Evolutionary conservation across 2,329 filamentous ascomycete genomes (phyloP), one percentile per base, ranked within the genome.

Genomic region (Fusarium marasasianum): DNA sequence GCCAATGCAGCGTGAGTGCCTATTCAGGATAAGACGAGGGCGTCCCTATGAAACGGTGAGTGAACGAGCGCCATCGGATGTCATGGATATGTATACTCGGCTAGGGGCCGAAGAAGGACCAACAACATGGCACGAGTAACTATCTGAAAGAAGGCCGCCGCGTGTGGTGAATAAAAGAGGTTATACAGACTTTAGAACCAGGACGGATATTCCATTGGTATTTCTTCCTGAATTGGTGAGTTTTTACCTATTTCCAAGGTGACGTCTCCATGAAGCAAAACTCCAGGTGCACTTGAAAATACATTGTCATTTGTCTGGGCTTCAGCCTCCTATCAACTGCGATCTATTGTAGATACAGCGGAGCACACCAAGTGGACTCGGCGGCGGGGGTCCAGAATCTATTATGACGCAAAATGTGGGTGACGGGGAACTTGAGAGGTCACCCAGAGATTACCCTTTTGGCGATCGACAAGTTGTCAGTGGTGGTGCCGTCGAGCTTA

Each of bases 31-130:
- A 72, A 68, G 63, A 72, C 63, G 47, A 63, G 47, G 64, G 33
- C 64, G 64, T 68, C 66, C 64, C 58, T 35, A 55, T 64, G 68
- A 72, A 72, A 72, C 63, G 70, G 69, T 64, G 58, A 72, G 67
- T 38, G 51, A 67, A 20, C 17, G 58, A 55, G 35, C 59, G 31
- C 60, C 29, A 62, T 64, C 45, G 14, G 45, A 65, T 70, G 67
- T 54, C 66, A 66, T 51, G 56, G 43, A 50, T 70, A 44, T 66
- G 41, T 70, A 47, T 66, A 41, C 31, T 70, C 66, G 66, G 66
- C 45, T 54, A 59, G 31, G 40, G 37, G 57, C 68, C 57, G 69
- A 68, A 54, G 48, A 69, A 66, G 48, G 61, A 53, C 50, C 61
- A 71, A 59, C 53, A 53, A 29, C 48, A 63, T 54, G 41, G 15